A percentile compares a stretch with the other conserved stretches of the same genome.
These are phyloP conservation scores for Candida silvicultrix DNA, from an alignment of 805 yeast species.

Conservation along the genomic window DNA sequence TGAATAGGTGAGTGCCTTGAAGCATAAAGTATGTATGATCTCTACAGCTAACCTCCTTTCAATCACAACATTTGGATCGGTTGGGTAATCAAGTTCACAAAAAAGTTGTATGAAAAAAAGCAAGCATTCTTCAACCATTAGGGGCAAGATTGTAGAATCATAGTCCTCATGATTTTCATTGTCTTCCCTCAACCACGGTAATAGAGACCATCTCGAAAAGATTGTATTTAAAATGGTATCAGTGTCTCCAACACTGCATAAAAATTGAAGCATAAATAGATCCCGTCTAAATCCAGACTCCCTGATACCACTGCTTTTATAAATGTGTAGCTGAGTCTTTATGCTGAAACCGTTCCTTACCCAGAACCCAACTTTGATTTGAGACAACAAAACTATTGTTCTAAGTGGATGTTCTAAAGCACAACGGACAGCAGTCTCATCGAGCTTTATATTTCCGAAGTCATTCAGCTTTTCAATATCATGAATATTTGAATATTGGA, in stretches of 20 bases:
- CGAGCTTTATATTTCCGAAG: constrained; percentile 6
- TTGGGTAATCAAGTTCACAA: constrained; percentile 59
- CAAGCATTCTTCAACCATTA: constrained; percentile 76
- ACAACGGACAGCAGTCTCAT: constrained; percentile 15
- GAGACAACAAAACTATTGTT: constrained; percentile 71
- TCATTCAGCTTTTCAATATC: constrained; percentile 1
- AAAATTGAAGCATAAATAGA: constrained; percentile 59
- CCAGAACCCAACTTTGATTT: constrained; percentile 88
- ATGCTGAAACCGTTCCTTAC: constrained; percentile 88
- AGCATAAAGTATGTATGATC: constrained; percentile 78
- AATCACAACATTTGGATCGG: constrained; percentile 41
- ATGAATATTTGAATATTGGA: constrained; percentile 39
- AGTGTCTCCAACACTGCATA: constrained; percentile 51
- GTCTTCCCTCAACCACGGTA: constrained; percentile 43
- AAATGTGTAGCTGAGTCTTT: constrained; percentile 71
- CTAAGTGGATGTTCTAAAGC: constrained; percentile 73
- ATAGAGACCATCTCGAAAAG: constrained; percentile 64
- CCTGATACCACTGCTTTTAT: constrained; percentile 69
- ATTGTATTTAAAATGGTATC: constrained; percentile 50
- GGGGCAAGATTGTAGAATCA: constrained; percentile 37
- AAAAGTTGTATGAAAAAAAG: constrained; percentile 60
- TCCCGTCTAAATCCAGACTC: constrained; percentile 83
- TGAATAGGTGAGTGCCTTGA: constrained; percentile 65
- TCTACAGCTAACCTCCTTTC: constrained; percentile 55
- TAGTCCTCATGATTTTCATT: constrained; percentile 36